Evolutionary conservation across 768 basidiomycete genomes (phyloP).

Genomic region (Hypsizygus marmoreus): DNA sequence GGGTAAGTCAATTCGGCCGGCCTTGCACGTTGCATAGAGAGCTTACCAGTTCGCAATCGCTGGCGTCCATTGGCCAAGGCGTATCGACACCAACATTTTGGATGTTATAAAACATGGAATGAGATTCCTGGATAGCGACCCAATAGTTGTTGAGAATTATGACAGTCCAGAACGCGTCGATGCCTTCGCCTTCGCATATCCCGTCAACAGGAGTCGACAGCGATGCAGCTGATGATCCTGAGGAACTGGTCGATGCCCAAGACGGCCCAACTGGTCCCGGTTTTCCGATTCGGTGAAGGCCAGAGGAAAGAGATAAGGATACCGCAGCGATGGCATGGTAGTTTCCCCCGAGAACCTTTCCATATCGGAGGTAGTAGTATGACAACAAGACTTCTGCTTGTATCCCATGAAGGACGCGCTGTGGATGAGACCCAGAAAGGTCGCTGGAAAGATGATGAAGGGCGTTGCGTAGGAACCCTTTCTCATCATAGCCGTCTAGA

Average conservation of each 20-base stretch:
- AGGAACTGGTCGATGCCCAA: slow-evolving; percentile 1
- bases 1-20: neutral
- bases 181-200: slow-evolving; percentile 30
- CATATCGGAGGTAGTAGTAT: slow-evolving; percentile 30
- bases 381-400: slow-evolving; percentile 47
- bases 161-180: slow-evolving; percentile 36
- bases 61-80: slow-evolving; percentile 35
- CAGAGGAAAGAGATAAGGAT: slow-evolving; percentile 15
- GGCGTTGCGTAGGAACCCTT: neutral
- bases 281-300: slow-evolving; percentile 19
- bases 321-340: slow-evolving; percentile 17
- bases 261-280: neutral
- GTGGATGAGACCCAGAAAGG: slow-evolving; percentile 2
- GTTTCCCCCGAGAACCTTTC: slow-evolving; percentile 18
- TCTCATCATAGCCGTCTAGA: slow-evolving; percentile 13
- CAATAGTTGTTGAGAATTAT: slow-evolving; percentile 47
- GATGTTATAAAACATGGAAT: slow-evolving; percentile 44
- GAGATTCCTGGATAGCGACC: slow-evolving; percentile 43
- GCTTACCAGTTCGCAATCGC: slow-evolving; percentile 16
- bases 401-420: slow-evolving; percentile 27
- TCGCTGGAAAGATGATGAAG: slow-evolving; percentile 8
- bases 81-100: slow-evolving; percentile 32
- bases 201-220: slow-evolving; percentile 19
- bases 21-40: neutral
- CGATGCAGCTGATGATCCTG: slow-evolving; percentile 28